Evolutionary conservation across 2,329 filamentous ascomycete genomes (phyloP).

Genomic region (Cryoendolithus antarcticus): DNA sequence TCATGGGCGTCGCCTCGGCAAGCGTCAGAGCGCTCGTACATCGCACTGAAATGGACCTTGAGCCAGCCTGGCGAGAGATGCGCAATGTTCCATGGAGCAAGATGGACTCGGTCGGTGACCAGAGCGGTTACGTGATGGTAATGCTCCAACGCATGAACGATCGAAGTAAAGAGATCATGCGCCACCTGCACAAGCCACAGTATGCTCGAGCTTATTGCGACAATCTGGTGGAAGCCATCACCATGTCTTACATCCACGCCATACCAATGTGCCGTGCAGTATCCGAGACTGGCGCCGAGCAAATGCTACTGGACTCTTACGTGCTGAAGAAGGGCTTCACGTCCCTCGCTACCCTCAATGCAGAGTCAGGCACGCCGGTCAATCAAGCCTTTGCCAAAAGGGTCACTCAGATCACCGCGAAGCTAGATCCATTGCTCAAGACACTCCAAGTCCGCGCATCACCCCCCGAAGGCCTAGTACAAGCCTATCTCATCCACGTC

Average conservation of each 20-base stretch:
- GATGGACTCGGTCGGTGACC: conserved; percentile 85
- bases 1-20: conserved; percentile 86
- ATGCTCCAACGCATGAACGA: conserved; percentile 61
- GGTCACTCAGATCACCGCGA: conserved; percentile 69
- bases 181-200: conserved; percentile 72
- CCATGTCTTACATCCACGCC: conserved; percentile 65
- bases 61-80: conserved; percentile 93
- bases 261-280: conserved; percentile 84
- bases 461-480: conserved; percentile 84
- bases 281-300: conserved; percentile 87
- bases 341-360: conserved; percentile 51
- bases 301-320: conserved; percentile 96
- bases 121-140: conserved; percentile 82
- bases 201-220: conserved; percentile 93
- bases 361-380: conserved; percentile 41
- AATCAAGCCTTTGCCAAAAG: conserved; percentile 66
- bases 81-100: conserved; percentile 89
- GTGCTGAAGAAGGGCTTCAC: conserved; percentile 70
- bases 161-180: conserved; percentile 62
- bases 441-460: conserved; percentile 87
- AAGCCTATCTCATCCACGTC: conserved; percentile 96
- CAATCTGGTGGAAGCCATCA: conserved; percentile 81
- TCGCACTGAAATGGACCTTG: conserved; percentile 68
- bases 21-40: conserved; percentile 74
- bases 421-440: conserved; percentile 86